These are phyloP conservation scores for Ophiosphaerella korrae DNA, from an alignment of 2,329 filamentous ascomycete species.

Conservation along the genomic window DNA sequence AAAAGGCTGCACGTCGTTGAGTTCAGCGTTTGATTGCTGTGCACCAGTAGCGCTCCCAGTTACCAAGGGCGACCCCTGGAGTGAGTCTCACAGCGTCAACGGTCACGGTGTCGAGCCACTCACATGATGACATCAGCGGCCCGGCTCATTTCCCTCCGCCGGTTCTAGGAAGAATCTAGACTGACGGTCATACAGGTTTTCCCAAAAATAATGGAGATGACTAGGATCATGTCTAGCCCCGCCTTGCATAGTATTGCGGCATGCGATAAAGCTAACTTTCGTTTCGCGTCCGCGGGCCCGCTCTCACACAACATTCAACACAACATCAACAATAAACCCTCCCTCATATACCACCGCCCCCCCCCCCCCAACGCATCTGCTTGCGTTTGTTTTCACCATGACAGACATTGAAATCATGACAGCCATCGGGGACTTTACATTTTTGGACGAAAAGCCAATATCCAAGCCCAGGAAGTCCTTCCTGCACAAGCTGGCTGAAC, in stretches of 20 bases:
- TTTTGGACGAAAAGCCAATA: slow-evolving; percentile 11
- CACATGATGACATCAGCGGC: neutral
- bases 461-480: slow-evolving; percentile 19
- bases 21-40: neutral
- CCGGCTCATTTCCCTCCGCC: neutral
- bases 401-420: slow-evolving; percentile 11
- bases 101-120: neutral
- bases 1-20: neutral
- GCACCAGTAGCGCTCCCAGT: neutral
- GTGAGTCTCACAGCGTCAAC: neutral
- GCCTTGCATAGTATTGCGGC: neutral
- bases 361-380: neutral
- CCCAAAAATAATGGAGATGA: too few species aligned
- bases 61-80: neutral
- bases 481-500: slow-evolving; percentile 19
- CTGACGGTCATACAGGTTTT: neutral
- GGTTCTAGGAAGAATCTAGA: neutral
- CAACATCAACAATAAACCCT: slow-evolving; percentile 13
- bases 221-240: neutral
- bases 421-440: slow-evolving; percentile 16
- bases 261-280: neutral
- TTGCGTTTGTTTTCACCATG: neutral
- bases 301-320: slow-evolving; percentile 5
- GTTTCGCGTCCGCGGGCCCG: too few species aligned
- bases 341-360: neutral